Conservation (phyloP, 345 rosid genomes). For the Arabis hirsuta region DNA sequence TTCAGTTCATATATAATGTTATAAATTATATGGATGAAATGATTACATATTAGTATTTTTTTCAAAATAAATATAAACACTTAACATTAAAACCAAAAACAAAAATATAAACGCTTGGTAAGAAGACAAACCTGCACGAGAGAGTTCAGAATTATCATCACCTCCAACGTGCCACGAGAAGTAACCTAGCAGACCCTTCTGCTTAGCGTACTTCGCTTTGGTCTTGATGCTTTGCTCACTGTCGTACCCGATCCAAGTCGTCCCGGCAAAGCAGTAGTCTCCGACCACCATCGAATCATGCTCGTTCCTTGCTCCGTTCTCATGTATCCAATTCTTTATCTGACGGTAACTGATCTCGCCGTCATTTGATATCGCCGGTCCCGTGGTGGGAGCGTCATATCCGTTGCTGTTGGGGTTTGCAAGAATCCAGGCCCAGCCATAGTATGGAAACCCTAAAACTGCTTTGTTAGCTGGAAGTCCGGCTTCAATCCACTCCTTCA, state of each 20-base stretch:
- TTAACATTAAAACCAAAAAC: too few relatives aligned
- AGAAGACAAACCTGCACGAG: constrained; percentile 45
- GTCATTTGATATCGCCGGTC: constrained; percentile 40
- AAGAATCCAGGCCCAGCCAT: constrained; percentile 50
- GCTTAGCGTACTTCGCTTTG: constrained; percentile 59
- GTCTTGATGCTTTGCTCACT: constrained; percentile 50
- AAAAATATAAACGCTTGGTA: too few relatives aligned
- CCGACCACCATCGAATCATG: constrained; percentile 54
- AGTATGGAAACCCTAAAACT: constrained; percentile 69
- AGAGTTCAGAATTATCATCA: constrained; percentile 57
- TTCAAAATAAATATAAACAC: too few relatives aligned
- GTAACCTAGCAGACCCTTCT: constrained; percentile 63
- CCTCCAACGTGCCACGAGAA: constrained; percentile 71
- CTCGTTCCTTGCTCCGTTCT: constrained; percentile 49
- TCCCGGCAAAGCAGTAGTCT: constrained; percentile 55
- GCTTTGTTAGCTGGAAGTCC: constrained; percentile 53
- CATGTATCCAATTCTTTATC: constrained; percentile 44
- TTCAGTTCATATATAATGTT: neutral
- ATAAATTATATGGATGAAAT: too few relatives aligned
- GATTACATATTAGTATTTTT: too few relatives aligned
- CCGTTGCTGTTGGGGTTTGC: constrained; percentile 54
- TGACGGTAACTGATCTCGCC: constrained; percentile 46
- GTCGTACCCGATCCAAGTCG: constrained; percentile 67
- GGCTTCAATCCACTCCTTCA: constrained; percentile 54
- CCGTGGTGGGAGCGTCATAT: constrained; percentile 55